A percentile compares a stretch with the other conserved stretches of the same genome.
Evolutionary conservation across 352 stramenopile species (phyloP).

Genomic region (Pythium rishiriense): DNA sequence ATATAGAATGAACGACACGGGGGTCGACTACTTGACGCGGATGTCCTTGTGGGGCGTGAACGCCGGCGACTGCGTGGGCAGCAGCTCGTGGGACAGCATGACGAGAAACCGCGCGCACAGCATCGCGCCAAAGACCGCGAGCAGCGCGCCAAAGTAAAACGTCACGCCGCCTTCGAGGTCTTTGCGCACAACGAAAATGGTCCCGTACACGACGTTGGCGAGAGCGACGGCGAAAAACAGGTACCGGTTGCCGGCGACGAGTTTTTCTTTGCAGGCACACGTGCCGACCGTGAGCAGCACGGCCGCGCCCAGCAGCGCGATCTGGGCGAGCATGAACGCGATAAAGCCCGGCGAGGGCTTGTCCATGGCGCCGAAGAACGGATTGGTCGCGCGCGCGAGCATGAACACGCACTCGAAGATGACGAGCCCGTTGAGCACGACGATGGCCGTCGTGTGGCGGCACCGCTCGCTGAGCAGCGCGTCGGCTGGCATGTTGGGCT

Average conservation of each 20-base stretch:
- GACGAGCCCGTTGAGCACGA: constrained; percentile 33
- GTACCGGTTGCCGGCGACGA: constrained; percentile 29
- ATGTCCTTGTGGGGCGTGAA: constrained; percentile 23
- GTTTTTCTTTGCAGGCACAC: constrained; percentile 28
- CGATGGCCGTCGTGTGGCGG: constrained; percentile 32
- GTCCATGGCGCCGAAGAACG: constrained; percentile 37
- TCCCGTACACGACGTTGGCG: constrained; percentile 31
- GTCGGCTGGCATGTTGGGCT: background rate
- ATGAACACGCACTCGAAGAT: constrained; percentile 35
- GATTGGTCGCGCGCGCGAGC: constrained; percentile 32
- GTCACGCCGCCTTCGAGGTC: constrained; percentile 15
- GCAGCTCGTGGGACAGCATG: constrained; percentile 24
- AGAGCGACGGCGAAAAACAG: constrained; percentile 29
- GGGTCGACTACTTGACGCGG: constrained; percentile 12
- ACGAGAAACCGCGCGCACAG: constrained; percentile 30
- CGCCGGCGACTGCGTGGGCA: constrained; percentile 34
- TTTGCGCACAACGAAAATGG: constrained; percentile 24
- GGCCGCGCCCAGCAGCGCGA: constrained; percentile 29
- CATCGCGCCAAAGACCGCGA: constrained; percentile 27
- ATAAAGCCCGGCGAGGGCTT: constrained; percentile 32
- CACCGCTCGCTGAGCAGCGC: constrained; percentile 28
- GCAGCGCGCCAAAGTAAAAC: constrained; percentile 20
- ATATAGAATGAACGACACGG: background rate
- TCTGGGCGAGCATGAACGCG: constrained; percentile 39
- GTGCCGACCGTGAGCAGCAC: constrained; percentile 31